Conservation (phyloP, 225 moss, liverwort and hornwort species). For the Sphagnum tenellum region DNA sequence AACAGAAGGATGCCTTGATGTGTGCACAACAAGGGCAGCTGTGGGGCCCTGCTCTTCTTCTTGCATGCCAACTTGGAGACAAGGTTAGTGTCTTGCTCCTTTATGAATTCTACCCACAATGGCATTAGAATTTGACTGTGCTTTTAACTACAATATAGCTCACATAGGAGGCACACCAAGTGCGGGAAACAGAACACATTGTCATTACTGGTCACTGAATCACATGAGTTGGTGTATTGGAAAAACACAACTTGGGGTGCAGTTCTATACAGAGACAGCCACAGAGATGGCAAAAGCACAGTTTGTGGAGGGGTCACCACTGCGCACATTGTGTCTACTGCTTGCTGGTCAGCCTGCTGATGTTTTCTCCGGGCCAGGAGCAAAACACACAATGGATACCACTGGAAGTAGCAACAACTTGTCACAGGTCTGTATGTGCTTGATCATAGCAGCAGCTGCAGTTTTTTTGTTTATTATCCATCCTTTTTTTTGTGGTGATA, state of each 20-base stretch:
- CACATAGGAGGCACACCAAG: too few species aligned
- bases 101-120: too few species aligned
- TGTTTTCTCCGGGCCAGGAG: slow-evolving; percentile 56
- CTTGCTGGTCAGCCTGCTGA: slow-evolving; percentile 95
- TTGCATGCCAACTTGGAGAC: slow-evolving; percentile 96
- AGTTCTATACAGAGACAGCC: slow-evolving; percentile 75
- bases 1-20: slow-evolving; percentile 85
- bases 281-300: slow-evolving; percentile 70
- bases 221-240: too few species aligned
- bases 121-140: too few species aligned
- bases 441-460: too few species aligned
- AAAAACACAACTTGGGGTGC: slow-evolving; percentile 13
- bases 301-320: slow-evolving; percentile 69
- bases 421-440: slow-evolving; percentile 15
- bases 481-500: too few species aligned
- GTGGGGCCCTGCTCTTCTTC: slow-evolving; percentile 83
- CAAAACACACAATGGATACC: slow-evolving; percentile 12
- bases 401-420: slow-evolving; percentile 19
- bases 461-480: too few species aligned
- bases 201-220: too few species aligned
- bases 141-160: too few species aligned
- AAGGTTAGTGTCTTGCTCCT: slow-evolving; percentile 36
- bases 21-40: slow-evolving; percentile 79
- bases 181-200: too few species aligned
- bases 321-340: slow-evolving; percentile 73